Evolutionary conservation across 1,284 basidiomycete species (phyloP).

Genomic region (Baeospora myosura): DNA sequence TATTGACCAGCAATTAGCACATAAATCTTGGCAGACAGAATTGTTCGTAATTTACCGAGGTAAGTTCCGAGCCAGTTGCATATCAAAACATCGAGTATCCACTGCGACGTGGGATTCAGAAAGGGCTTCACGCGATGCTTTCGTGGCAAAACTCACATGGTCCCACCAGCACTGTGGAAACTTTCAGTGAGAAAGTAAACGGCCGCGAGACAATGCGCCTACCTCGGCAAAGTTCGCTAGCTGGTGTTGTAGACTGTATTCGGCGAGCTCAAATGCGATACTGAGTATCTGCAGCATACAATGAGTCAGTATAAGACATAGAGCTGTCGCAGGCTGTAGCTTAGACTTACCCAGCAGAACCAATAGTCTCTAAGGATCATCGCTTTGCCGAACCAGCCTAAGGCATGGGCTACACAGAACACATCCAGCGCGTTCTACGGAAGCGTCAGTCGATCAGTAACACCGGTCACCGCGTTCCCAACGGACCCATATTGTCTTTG

Average conservation of each 20-base stretch:
- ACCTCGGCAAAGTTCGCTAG: conserved; percentile 79
- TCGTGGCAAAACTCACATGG: conserved; percentile 48
- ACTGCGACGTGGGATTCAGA: conserved; percentile 46
- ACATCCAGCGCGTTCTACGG: conserved; percentile 70
- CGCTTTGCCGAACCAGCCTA: conserved; percentile 85
- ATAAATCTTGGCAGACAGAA: neutral
- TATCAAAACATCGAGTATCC: conserved; percentile 76
- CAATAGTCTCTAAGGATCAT: conserved; percentile 81
- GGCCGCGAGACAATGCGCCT: conserved; percentile 19
- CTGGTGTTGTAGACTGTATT: conserved; percentile 79
- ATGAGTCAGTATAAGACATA: conserved; percentile 2
- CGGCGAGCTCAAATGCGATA: conserved; percentile 78
- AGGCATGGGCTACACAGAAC: conserved; percentile 73
- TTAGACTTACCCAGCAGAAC: conserved; percentile 69
- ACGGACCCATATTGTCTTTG: conserved; percentile 59
- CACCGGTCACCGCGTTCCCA: conserved; percentile 9
- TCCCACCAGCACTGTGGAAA: conserved; percentile 76
- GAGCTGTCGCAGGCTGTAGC: conserved; percentile 7
- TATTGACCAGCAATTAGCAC: conserved; percentile 3
- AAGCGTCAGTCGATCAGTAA: neutral
- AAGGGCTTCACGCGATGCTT: conserved; percentile 11
- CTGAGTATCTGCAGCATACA: conserved; percentile 58
- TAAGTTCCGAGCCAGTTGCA: conserved; percentile 85
- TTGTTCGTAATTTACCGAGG: conserved; percentile 47
- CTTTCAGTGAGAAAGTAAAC: conserved; percentile 15